Conservation (phyloP, 495 filamentous ascomycete genomes). For the Penicillium goetzii region DNA sequence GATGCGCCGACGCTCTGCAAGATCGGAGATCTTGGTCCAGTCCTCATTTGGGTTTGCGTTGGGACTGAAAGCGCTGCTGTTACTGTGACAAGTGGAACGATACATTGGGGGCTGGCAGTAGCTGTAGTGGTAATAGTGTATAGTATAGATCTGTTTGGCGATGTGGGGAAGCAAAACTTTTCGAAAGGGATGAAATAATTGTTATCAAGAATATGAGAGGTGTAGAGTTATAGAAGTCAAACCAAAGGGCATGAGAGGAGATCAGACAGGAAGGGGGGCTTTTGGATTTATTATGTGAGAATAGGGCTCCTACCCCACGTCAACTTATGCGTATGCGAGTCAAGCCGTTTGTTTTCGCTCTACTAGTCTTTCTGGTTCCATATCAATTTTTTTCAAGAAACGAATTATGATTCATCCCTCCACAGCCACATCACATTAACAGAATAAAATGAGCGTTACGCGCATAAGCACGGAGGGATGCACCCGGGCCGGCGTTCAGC, state of each 20-base stretch:
- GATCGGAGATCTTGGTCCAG: constrained; percentile 98
- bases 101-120: constrained; percentile 34
- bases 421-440: not conserved
- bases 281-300: constrained; percentile 37
- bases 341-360: not conserved
- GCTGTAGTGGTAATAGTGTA: constrained; percentile 4
- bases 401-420: not conserved
- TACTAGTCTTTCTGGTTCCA: not conserved
- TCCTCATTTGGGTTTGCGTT: constrained; percentile 97
- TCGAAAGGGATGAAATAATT: not conserved
- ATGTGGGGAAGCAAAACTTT: not conserved
- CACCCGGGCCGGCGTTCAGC: constrained; percentile 21
- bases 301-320: constrained; percentile 33
- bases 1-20: constrained; percentile 91
- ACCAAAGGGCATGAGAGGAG: constrained; percentile 5
- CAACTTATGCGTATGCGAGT: not conserved
- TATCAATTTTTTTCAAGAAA: not conserved
- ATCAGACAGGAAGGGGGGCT: constrained; percentile 7
- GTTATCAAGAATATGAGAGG: not conserved
- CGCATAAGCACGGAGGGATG: constrained; percentile 23
- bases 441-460: not conserved
- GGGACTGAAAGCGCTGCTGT: constrained; percentile 94
- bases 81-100: constrained; percentile 63
- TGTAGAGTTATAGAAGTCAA: not conserved
- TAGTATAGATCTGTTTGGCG: not conserved